Evolutionary conservation across 73 alveolate genomes (phyloP), one percentile per base, ranked within the genome.

Genomic region (Paramecium sexaurelia): DNA sequence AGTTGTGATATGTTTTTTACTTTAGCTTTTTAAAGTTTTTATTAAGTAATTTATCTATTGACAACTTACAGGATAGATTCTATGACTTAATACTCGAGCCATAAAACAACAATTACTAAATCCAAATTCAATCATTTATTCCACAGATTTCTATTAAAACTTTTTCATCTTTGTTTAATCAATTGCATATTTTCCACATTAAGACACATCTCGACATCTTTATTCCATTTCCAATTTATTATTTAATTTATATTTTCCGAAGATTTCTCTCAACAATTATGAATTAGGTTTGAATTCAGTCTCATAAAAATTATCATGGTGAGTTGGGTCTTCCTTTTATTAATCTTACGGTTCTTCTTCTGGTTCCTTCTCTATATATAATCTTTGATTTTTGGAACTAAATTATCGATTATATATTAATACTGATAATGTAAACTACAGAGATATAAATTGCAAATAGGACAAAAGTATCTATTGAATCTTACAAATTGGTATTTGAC

Each of bases 21-120:
- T 71, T 36, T 33, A 36, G 35, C 55, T 71, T 19, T 71, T 20
- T 5, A 35, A 8, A 15, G 37, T 35, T 32, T 71, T 71, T 5
- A 71, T 20, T 71, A 71, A 29, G 15, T 71, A 32, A 32, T 36
- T 71, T 15, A 71, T 37, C 8, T 71, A 71, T 35, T 22, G 13
- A 37, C 86, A 71, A 71, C 66, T n/a, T 5, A 71, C 17, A 15
- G 51, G 51, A 19, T 33, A 71, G 3, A 27, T 33, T 11, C 57
- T 40, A 32, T 35, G 55, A 10, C 22, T 19, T 19, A 71, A 20
- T 2, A 71, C 29, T 71, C 22, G 10, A 11, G 55, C 55, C 29
- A 71, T 71, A 71, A 71, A 71, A 71, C 86, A 71, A 71, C 57
- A 37, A 71, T 71, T 71, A 15, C 55, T 71, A 71, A 71, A 71